Conservation (phyloP, 2,329 filamentous ascomycete species). For the Aspergillus fumigatus region DNA sequence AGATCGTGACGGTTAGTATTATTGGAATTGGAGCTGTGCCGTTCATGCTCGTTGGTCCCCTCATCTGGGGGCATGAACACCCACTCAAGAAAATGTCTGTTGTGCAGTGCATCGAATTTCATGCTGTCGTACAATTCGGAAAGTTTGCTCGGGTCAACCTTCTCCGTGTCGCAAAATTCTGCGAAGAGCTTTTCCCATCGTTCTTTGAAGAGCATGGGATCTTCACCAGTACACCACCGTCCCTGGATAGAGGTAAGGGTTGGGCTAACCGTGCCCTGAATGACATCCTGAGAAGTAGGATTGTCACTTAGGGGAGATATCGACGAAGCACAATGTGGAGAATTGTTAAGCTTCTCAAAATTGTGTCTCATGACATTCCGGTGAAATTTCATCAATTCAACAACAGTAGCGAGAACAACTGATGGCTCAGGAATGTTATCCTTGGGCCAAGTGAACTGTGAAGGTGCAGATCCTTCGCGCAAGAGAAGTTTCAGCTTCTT, state of each 20-base stretch:
- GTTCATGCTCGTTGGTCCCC: conserved; percentile 67
- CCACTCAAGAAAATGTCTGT: conserved; percentile 94
- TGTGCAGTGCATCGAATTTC: conserved; percentile 98
- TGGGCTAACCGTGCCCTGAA: conserved; percentile 39
- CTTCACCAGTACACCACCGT: conserved; percentile 94
- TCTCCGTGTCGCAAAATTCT: conserved; percentile 94
- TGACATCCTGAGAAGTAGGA: conserved; percentile 12
- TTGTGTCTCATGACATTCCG: conserved; percentile 93
- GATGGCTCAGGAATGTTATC: conserved; percentile 91
- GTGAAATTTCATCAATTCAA: conserved; percentile 97
- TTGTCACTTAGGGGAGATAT: neutral
- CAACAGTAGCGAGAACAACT: conserved; percentile 83
- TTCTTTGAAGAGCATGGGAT: conserved; percentile 89
- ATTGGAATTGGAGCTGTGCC: conserved; percentile 26
- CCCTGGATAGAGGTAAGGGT: conserved; percentile 70
- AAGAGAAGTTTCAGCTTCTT: conserved; percentile 95
- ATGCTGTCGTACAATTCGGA: conserved; percentile 98
- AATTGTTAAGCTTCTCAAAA: conserved; percentile 71
- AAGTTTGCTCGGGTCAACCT: conserved; percentile 97
- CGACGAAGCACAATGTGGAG: conserved; percentile 5
- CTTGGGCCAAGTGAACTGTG: conserved; percentile 95
- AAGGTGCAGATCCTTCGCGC: conserved; percentile 85
- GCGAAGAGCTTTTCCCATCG: conserved; percentile 97
- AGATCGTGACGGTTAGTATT: conserved; percentile 17
- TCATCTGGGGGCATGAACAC: conserved; percentile 82